Base-by-base conservation (phyloP, 805 yeast species). In the Starmerella scarabaei region DNA sequence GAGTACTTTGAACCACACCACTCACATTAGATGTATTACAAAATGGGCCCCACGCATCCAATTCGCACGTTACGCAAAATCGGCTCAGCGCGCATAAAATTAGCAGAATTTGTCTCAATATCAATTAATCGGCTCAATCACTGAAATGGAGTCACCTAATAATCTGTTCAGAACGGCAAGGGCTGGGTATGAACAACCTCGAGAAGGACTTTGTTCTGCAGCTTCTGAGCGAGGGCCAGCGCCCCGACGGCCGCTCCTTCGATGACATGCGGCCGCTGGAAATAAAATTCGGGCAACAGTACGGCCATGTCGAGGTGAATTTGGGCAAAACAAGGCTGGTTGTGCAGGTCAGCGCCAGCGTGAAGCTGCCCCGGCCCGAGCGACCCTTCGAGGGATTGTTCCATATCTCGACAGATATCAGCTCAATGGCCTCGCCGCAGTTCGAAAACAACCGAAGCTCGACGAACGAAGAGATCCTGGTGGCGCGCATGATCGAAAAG, bases 371-470 rank as follows among this genome's bases (percentile, higher is more conserved):
- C 0, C 78, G 69, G 47, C 94, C 84, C 36, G 93, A 86, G 50
- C 68, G 94, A 40, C 96, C 96, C 0, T 88, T 83, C 56, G 98
- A 91, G 59, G 98, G 98, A 1, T 53, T 80, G 3, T 85, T 91
- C 56, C 66, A 71, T 19, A 85, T 91, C 12, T 73, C 80, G 36
- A 80, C 94, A 2, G 97, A 91, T 53, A 74, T 82, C 32, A 72
- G 85, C 17, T 82, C 96, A 14, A 79, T 88, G 84, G 94, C 95
- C 1, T 76, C 85, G 4, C 78, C 93, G 1, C 68, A 73, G 50
- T 85, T 84, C 57, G 94, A 86, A 52, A 75, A 73, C 51, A 77
- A 76, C 21, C 66, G 72, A 44, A 75, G 73, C 46, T 68, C 80
- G n/a, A 81, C 79, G 43, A 84, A 81, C 40, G 97, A 91, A 57